Conservation (phyloP, 192 early-diverging fungal species). For the Coemansia sp. region DNA sequence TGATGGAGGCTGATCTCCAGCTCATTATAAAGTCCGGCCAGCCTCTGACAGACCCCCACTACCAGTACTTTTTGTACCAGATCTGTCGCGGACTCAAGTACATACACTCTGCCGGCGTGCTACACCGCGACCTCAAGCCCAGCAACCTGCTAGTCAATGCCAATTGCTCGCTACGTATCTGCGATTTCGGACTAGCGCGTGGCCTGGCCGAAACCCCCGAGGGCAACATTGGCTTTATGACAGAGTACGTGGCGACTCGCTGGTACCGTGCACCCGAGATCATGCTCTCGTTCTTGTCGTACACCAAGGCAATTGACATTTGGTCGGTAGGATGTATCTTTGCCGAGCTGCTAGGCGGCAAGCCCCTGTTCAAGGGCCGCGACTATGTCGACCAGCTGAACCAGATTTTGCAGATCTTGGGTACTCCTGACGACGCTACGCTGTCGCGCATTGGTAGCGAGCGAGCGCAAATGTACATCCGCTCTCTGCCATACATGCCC, state of each 20-base stretch:
- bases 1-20: slow-evolving; percentile 99
- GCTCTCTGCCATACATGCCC: slow-evolving; percentile 84
- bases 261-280: slow-evolving; percentile 99
- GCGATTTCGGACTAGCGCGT: slow-evolving; percentile 98
- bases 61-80: slow-evolving; percentile 99
- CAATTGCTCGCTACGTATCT: slow-evolving; percentile 94
- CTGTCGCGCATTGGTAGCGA: slow-evolving; percentile 88
- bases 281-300: slow-evolving; percentile 95
- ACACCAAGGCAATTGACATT: slow-evolving; percentile 99
- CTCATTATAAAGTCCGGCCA: slow-evolving; percentile 94
- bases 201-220: slow-evolving; percentile 83
- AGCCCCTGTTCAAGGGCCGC: slow-evolving; percentile 94
- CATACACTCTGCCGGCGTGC: slow-evolving; percentile 97
- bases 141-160: slow-evolving; percentile 88
- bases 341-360: slow-evolving; percentile 92
- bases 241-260: slow-evolving; percentile 99
- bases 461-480: slow-evolving; percentile 95
- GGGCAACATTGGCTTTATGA: slow-evolving; percentile 92
- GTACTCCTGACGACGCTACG: slow-evolving; percentile 93
- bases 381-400: slow-evolving; percentile 99
- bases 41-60: slow-evolving; percentile 93
- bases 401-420: slow-evolving; percentile 93
- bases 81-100: slow-evolving; percentile 96
- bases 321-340: slow-evolving; percentile 99
- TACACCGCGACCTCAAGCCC: slow-evolving; percentile 98